These are phyloP conservation scores for Sarcodon aspratus DNA, from an alignment of 768 basidiomycete genomes.

Conservation along the genomic window DNA sequence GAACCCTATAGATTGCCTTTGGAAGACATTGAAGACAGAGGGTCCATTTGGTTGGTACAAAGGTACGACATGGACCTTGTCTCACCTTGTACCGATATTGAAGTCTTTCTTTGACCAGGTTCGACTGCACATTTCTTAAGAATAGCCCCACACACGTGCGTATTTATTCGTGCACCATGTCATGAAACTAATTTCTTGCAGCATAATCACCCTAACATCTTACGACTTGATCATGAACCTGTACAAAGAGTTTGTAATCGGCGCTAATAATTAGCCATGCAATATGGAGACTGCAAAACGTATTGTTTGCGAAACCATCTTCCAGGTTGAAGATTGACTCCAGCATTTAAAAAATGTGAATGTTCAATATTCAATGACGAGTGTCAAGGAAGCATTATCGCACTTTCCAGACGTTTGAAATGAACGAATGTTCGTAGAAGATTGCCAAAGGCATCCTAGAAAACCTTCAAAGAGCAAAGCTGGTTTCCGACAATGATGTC, in stretches of 20 bases:
- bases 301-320: too few relatives aligned
- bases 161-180: slow-evolving; percentile 1
- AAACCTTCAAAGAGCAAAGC: too few relatives aligned
- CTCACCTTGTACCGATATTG: not conserved
- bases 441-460: too few relatives aligned
- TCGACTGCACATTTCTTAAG: slow-evolving; percentile 90
- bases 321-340: too few relatives aligned
- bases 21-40: slow-evolving; percentile 89
- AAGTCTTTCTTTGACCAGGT: slow-evolving; percentile 30
- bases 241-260: slow-evolving; percentile 35
- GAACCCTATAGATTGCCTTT: slow-evolving; percentile 91
- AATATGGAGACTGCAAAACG: too few relatives aligned
- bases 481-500: too few relatives aligned
- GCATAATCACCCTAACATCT: slow-evolving; percentile 83
- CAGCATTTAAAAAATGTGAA: too few relatives aligned
- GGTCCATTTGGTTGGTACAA: slow-evolving; percentile 95
- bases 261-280: not conserved
- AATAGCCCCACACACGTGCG: slow-evolving; percentile 87
- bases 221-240: slow-evolving; percentile 69
- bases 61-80: slow-evolving; percentile 29
- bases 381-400: too few relatives aligned
- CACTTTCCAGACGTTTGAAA: too few relatives aligned
- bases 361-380: too few relatives aligned
- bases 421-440: too few relatives aligned
- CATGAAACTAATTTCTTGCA: slow-evolving; percentile 15